Base-by-base conservation (phyloP, 805 yeast genomes). In the Candida nemodendra region DNA sequence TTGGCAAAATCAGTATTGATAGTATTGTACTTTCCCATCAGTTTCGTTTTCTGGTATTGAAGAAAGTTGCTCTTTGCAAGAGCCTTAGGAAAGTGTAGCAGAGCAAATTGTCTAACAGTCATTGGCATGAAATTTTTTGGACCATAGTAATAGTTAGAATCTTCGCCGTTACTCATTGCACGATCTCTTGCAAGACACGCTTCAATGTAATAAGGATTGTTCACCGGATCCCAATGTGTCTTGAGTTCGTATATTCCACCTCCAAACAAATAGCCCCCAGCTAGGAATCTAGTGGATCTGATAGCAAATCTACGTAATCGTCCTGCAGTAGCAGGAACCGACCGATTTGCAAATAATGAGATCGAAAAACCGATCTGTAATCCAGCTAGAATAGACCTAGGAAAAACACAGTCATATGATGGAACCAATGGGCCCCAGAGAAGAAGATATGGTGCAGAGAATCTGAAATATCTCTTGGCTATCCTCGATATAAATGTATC, bases 71-170 rank as follows among this genome's bases (percentile, higher is more conserved):
- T 39, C 22, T 38, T 39, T 18, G 47, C 37, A 12, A 41, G 33
- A 18, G 47, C 47, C 42, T 49, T 38, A n/a, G 51, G 38, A 22
- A 43, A 41, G 6, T 45, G 19, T 32, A 61, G 48, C 44, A 64
- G 48, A 38, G 53, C 46, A 36, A 50, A 58, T 33, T 44, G 50
- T 26, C 42, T 42, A 19, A 52, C 51, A 22, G 49, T 51, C 78
- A 76, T 72, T 2, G 81, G 80, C 45, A 52, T 58, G 53, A 64
- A 69, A 28, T 64, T 54, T 34, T 59, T 59, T 9, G 79, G 79
- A 0, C 81, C 81, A 46, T 57, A 67, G 78, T 77, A 76, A 56
- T 68, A 62, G 39, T 63, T 60, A 11, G 73, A 70, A 11, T 50
- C 55, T 32, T 57, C 66, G 22, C 71, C 76, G 29, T 57, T 59